Conservation (phyloP, 2,329 filamentous ascomycete genomes). For the Xylariaceae sp. region DNA sequence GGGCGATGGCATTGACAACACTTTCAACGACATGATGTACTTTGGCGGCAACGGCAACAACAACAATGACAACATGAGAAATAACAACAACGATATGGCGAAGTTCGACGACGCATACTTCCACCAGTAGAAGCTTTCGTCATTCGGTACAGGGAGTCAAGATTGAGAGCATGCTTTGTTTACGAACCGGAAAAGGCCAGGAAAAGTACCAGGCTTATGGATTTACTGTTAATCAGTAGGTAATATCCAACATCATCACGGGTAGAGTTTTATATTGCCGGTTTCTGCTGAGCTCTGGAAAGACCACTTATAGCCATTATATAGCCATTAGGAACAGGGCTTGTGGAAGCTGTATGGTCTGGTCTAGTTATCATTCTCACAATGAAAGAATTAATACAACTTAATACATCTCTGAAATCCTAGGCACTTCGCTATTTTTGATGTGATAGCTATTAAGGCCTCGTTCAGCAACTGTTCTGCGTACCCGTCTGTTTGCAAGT, state of each 20-base stretch:
- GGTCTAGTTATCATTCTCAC: not conserved
- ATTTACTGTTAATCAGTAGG: not conserved
- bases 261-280: too few species aligned
- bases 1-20: constrained; percentile 36
- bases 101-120: constrained; percentile 47
- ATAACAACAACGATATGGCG: constrained; percentile 40
- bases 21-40: constrained; percentile 48
- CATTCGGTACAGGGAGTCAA: not conserved
- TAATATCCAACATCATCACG: not conserved
- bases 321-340: too few species aligned
- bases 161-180: not conserved
- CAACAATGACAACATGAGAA: constrained; percentile 11
- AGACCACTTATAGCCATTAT: too few species aligned
- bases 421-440: too few species aligned
- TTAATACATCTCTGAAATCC: not conserved
- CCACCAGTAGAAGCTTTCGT: constrained; percentile 27
- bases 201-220: not conserved
- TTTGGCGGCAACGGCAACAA: constrained; percentile 37
- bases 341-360: not conserved
- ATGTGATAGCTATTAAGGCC: too few species aligned
- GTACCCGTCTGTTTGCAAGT: too few species aligned
- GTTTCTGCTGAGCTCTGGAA: too few species aligned
- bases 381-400: not conserved
- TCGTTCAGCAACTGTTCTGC: too few species aligned
- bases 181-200: not conserved